Evolutionary conservation across 805 yeast genomes (phyloP), one percentile per base, ranked within the genome.

Genomic region (Danielozyma ontarioensis): DNA sequence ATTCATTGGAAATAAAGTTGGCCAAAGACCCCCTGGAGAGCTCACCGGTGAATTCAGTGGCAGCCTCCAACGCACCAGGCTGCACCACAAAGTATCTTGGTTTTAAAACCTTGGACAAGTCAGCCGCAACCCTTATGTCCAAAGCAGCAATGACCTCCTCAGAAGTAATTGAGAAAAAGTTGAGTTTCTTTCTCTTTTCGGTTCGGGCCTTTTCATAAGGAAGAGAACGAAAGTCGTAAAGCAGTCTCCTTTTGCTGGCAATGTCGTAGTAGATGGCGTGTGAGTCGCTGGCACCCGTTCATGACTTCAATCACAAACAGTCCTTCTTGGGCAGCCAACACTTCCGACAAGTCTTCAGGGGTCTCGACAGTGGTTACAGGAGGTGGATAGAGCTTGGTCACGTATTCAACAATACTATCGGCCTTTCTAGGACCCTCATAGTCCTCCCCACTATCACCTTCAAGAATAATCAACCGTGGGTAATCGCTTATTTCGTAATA

Each of bases 391-490:
- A 83, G 85, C 64, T 85, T 82, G 44, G 76, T 54, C 95, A 93
- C 82, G 64, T 75, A 85, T 29, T 73, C 70, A 31, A 78, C 76
- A 46, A 93, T 90, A 33, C 88, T 79, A 29, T 72, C 83, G 17
- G 95, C 75, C 36, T 76, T 72, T 71, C 98, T 83, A 44, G 83
- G 84, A 41, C 97, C 97, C 34, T 72, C 74, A 63, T 90, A 93
- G 47, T 81, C 89, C 27, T 70, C 60, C 18, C 73, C 70, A 23
- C 59, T 50, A 11, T 41, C 42, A 41, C 75, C 76, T 57, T 80
- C 77, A 65, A 83, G 78, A 19, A 87, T 75, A 63, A 83, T 85
- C 60, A 86, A 61, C 23, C 90, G 78, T 57, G 96, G 96, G 64
- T 83, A 86, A 36, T 95, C 96, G 61, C 68, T 77, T 46, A 86